Evolutionary conservation across 805 yeast species (phyloP).

Genomic region (Priceomyces carsonii): DNA sequence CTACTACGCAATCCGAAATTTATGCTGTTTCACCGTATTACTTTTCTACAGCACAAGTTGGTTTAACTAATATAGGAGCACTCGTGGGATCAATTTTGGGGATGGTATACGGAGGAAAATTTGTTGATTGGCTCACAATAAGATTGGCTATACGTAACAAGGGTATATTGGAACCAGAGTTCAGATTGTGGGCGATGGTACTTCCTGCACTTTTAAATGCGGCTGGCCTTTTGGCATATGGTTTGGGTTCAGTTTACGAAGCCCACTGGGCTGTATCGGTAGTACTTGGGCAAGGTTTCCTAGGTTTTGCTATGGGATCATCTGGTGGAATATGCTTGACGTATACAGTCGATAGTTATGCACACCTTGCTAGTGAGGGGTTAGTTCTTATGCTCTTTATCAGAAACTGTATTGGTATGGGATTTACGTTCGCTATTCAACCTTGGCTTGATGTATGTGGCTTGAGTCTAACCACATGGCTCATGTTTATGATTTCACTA

Average conservation of each 20-base stretch:
- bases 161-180: constrained; percentile 48
- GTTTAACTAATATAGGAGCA: constrained; percentile 45
- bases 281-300: constrained; percentile 45
- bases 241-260: constrained; percentile 36
- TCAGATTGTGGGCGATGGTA: constrained; percentile 44
- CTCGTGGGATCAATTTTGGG: constrained; percentile 45
- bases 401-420: constrained; percentile 41
- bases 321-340: constrained; percentile 46
- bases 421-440: constrained; percentile 32
- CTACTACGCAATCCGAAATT: constrained; percentile 43
- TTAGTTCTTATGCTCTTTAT: constrained; percentile 44
- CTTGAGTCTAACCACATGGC: constrained; percentile 16
- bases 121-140: constrained; percentile 41
- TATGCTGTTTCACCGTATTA: constrained; percentile 38
- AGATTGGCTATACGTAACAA: constrained; percentile 26
- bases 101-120: constrained; percentile 44
- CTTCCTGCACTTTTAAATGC: constrained; percentile 42
- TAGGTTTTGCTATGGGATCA: constrained; percentile 49
- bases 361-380: constrained; percentile 44
- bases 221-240: constrained; percentile 47
- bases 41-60: constrained; percentile 37
- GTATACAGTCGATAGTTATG: constrained; percentile 47
- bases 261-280: constrained; percentile 45
- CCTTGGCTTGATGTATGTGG: constrained; percentile 28
- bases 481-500: constrained; percentile 27